Evolutionary conservation across 768 basidiomycete species (phyloP), one percentile per base, ranked within the genome.

Genomic region (Kwoniella newhampshirensis): DNA sequence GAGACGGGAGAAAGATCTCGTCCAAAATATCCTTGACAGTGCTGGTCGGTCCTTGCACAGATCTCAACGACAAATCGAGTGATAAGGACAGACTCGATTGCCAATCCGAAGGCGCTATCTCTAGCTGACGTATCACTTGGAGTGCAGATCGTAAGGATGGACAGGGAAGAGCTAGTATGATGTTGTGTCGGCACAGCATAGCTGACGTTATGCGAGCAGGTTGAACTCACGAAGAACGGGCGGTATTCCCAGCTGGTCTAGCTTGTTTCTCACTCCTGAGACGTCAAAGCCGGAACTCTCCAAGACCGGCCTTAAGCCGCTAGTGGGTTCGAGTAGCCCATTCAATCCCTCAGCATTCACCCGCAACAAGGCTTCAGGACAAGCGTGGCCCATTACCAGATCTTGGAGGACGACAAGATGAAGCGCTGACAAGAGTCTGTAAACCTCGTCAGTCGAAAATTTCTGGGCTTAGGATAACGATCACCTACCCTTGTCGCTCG

Each of bases 401-500:
- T 60, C 64, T 36, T 73, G 69, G 26, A 75, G 57, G 9, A 75
- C 74, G 32, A 73, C 63, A 2, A 73, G 65, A 44, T 73, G 67
- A 3, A 70, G 40, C 2, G 63, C 63, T 0, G 72, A 69, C 17
- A 70, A 48, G 3, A 63, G 51, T 9, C 71, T 75, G 56, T 17
- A 32, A 12, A 8, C 8, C 30, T 17, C 13, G 20, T 40, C 26
- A 25, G 37, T 5, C 15, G n/a, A 36, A 5, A 4, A 37, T n/a
- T n/a, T 26, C 37, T 39, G 36, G 12, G 23, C 21, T 30, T 30
- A 11, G 48, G 15, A 13, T 13, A 8, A 37, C 36, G 23, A 6
- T n/a, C 17, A 67, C 77, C 60, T 45, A 77, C 77, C 76, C 72
- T 21, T 74, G 68, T 12, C 74, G 42, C 21, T 53, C 63, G 30